phyloP scores from a whole-genome alignment of 2,329 filamentous ascomycete genomes.

The Fonsecaea multimorphosa region DNA sequence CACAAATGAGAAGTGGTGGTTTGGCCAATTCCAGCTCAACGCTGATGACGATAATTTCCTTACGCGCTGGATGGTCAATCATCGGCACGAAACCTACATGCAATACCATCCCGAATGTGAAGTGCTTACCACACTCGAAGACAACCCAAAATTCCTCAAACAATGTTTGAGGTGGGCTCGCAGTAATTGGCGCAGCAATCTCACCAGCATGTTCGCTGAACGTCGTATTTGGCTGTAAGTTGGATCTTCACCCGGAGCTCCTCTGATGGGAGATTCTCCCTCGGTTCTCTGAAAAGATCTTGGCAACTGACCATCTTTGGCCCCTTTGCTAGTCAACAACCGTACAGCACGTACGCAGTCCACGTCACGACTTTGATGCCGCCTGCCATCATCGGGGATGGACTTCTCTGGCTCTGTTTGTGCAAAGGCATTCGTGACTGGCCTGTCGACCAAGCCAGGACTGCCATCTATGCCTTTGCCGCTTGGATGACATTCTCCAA shows the following conservation, averaged over 20 bases:
- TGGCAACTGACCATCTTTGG: constrained; percentile 30
- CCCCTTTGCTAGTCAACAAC: constrained; percentile 70
- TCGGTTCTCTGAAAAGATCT: constrained; percentile 26
- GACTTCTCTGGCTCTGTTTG: constrained; percentile 71
- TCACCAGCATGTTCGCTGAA: constrained; percentile 85
- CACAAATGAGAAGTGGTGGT: constrained; percentile 85
- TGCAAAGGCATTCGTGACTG: constrained; percentile 71
- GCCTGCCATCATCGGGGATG: constrained; percentile 79
- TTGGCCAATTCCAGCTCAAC: constrained; percentile 82
- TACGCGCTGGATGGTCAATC: constrained; percentile 90
- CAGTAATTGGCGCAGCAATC: constrained; percentile 97
- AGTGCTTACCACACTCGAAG: constrained; percentile 90
- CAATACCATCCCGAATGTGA: constrained; percentile 92
- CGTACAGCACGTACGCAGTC: constrained; percentile 91
- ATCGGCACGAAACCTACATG: constrained; percentile 92
- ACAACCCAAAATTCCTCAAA: constrained; percentile 84
- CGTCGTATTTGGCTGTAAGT: constrained; percentile 86
- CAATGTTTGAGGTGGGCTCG: constrained; percentile 95
- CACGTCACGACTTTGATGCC: constrained; percentile 92
- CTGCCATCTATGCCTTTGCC: constrained; percentile 67
- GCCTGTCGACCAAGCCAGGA: constrained; percentile 59
- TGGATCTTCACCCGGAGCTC: constrained; percentile 12
- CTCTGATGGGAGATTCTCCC: background rate
- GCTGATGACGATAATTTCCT: constrained; percentile 99
- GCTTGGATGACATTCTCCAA: constrained; percentile 87